Base-by-base conservation (phyloP, 176 grass and related monocot species). In the Juncus inflexus region DNA sequence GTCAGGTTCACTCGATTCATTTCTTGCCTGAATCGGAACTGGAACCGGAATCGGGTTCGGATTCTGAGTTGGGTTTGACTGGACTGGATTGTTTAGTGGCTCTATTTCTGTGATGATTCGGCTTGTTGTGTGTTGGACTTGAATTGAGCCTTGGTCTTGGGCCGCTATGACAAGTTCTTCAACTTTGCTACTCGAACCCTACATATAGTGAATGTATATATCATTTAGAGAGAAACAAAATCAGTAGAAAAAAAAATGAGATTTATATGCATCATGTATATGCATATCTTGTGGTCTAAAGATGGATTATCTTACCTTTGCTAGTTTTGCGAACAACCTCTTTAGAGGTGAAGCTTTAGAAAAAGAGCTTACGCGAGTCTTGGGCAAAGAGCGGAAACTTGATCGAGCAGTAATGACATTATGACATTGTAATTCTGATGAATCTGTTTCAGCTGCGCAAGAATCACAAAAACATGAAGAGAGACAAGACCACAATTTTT, bases 141-240 rank as follows among this genome's bases (percentile, higher is more conserved):
- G 65, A 35, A 53, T 12, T 9, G 35, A 7, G 35, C 35, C 65
- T 68, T 39, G 65, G 12, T 6, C n/a, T 40, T 69, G n/a, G n/a
- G n/a, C n/a, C n/a, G 49, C 12, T 5, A 38, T 7, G 2, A 68
- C 50, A 54, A 38, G 37, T 39, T 40, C 28, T 10, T 15, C 7
- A n/a, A 52, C 13, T 4, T 69, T 69, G 38, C 40, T 69, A 37
- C 28, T 55, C 40, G 65, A 69, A 39, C 36, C n/a, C 65, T 69
- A 51, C 65, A 55, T 69, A 54, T 69, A 42, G 15, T 4, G 11
- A 50, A 51, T 66, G 63, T 35, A 14, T 12, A 12, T 4, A 28
- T 3, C 45, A 35, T 19, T 66, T n/a, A 50, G 51, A 8, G 49
- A 8, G 12, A 12, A 7, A 66, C 63, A 51, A 6, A 35, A 16